Conservation (phyloP, 768 basidiomycete species). For the Piloderma croceum region DNA sequence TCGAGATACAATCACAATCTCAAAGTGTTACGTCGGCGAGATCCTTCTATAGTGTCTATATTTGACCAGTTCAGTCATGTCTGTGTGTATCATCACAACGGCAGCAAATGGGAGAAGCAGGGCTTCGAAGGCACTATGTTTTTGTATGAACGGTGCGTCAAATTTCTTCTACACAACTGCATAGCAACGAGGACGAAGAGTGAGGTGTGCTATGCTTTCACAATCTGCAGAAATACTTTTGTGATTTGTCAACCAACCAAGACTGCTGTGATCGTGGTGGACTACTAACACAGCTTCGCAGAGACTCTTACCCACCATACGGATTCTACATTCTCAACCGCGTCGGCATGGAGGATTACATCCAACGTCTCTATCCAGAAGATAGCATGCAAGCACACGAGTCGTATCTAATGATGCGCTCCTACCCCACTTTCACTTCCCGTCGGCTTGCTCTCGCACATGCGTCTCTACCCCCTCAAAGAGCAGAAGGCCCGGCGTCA, state of each 20-base stretch:
- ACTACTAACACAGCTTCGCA: constrained; percentile 25
- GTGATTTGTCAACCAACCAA: too few relatives aligned
- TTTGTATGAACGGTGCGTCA: constrained; percentile 71
- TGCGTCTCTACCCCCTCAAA: constrained; percentile 19
- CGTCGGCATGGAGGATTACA: constrained; percentile 73
- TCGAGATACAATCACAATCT: constrained; percentile 73
- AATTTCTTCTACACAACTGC: constrained; percentile 2
- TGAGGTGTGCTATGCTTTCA: neutral
- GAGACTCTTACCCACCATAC: constrained; percentile 74
- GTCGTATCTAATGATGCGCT: constrained; percentile 67
- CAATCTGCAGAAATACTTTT: too few relatives aligned
- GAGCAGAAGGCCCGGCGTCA: constrained; percentile 28
- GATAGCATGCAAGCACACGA: constrained; percentile 62
- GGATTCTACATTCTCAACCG: constrained; percentile 84
- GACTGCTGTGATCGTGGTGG: too few relatives aligned
- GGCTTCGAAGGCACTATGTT: constrained; percentile 89
- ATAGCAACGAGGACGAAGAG: too few relatives aligned
- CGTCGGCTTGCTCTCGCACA: constrained; percentile 29
- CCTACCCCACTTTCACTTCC: constrained; percentile 63
- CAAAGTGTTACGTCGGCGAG: constrained; percentile 71
- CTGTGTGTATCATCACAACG: constrained; percentile 74
- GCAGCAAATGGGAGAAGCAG: constrained; percentile 71
- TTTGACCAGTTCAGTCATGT: constrained; percentile 88
- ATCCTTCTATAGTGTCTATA: constrained; percentile 73
- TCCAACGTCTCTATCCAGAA: constrained; percentile 70